Evolutionary conservation across 108 stramenopile species (phyloP), one percentile per base, ranked within the genome.

Genomic region (Nitzschia putrida): DNA sequence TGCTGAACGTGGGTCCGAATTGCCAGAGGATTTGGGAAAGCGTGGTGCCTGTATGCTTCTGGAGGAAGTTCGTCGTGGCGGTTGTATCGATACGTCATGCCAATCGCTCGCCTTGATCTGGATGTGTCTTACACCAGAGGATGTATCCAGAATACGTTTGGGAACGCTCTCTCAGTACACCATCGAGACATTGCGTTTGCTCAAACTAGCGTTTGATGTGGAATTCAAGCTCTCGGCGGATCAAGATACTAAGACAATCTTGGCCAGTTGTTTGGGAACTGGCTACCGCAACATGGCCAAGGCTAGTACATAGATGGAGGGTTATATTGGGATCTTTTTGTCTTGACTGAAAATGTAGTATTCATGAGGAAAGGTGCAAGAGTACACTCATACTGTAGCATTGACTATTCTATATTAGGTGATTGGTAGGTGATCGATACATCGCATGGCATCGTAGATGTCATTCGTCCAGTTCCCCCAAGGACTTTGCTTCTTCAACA

Each of bases 41-140:
- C 79, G 88, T 21, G 96, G 81, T 16, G 94, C 97, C 13, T 81
- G 79, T 22, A 64, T 90, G 64, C 71, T 99, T 59, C 79, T 98
- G 57, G 93, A 97, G 49, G 97, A 98, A 80, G 82, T 99, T 59
- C 74, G 76, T 57, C 51, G 76, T 43, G 99, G 99, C 16, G 99
- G 99, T 25, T 97, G 95, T 68, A 81, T 97, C 25, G 99, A 99
- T 80, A 87, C 95, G 0, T 69, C 80, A 24, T 79, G 78, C 37
- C 97, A 98, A 78, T 83, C 90, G 4, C 70, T 97, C 53, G 89
- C 89, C 4, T 75, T 99, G 55, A 59, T 97, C 16, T 89, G 97
- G 79, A 98, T 99, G 98, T 95, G 93, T 51, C 78, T 98, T 25
- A 88, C 93, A 24, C 97, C 99, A 0, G 97, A 98, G 76, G 99